Evolutionary conservation across 306 rosid species (phyloP), one percentile per base, ranked within the genome.

Genomic region (Quercus aquifolioides): DNA sequence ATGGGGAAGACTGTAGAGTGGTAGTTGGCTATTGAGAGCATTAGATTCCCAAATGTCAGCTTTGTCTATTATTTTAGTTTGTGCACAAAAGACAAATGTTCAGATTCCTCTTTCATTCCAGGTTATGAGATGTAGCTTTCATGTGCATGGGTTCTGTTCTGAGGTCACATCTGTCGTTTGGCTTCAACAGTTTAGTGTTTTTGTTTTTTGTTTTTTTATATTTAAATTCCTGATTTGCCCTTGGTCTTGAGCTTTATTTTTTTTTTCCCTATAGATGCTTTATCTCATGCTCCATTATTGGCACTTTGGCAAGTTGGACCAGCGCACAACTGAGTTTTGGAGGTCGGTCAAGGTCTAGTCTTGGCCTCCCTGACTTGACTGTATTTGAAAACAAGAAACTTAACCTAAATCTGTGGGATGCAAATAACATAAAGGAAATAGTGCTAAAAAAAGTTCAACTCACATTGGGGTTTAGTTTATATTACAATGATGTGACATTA

Each of bases 11-110:
- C 77, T 85, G 63, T 43, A 70, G 73, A 33, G 59, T n/a, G 76
- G 80, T 74, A 78, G 75, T 60, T 71, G n/a, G 81, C 38, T 77
- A 21, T 26, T 2, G 46, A 73, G 71, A 81, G 85, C 13, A 90
- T 83, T 82, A 79, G 88, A 90, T 92, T 90, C 92, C 41, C 20
- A 67, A 67, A 87, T 83, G 89, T 90, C 85, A 82, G 87, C 81
- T 79, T 46, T 80, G 43, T 86, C 75, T 71, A 52, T 60, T 83
- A 82, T 86, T 4, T 76, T 78, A 84, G 85, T 92, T 85, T 73
- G 91, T 88, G 81, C 89, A 85, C n/a, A 84, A 92, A 88, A 87
- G 94, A 90, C 93, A 92, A 92, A 84, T 75, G 76, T 51, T 74
- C 76, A 70, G 85, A 87, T 88, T 90, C 87, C 85, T 82, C 71